Percentiles rank a stretch among this genome's conserved stretches.
phyloP scores from a whole-genome alignment of 352 stramenopile genomes.

The Phytophthora pistaciae region DNA sequence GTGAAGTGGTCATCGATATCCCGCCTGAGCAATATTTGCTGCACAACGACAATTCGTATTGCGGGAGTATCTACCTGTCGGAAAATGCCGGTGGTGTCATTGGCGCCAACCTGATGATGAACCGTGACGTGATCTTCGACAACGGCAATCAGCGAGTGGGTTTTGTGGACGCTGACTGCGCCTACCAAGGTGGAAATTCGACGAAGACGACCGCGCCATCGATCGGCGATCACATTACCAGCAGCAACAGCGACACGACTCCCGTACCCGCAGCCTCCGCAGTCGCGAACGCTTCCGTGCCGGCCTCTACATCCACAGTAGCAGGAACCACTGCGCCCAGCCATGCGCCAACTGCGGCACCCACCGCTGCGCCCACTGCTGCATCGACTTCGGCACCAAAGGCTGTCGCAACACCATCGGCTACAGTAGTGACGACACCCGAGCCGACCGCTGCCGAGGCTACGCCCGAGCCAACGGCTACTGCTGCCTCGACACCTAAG shows the following conservation, averaged over 20 bases:
- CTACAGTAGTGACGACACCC: conserved; percentile 7
- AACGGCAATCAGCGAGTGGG: conserved; percentile 72
- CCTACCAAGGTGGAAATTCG: conserved; percentile 26
- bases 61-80: conserved; percentile 71
- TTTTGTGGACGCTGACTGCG: conserved; percentile 80
- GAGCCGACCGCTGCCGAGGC: background rate
- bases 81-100: conserved; percentile 81
- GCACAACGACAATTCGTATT: conserved; percentile 61
- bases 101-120: conserved; percentile 86
- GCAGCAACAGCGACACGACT: background rate
- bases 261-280: background rate
- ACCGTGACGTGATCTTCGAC: conserved; percentile 88
- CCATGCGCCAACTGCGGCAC: conserved; percentile 9
- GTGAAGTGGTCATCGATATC: conserved; percentile 65
- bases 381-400: conserved; percentile 6
- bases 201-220: conserved; percentile 15
- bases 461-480: conserved; percentile 10
- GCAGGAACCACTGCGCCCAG: conserved; percentile 10
- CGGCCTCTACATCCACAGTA: conserved; percentile 11
- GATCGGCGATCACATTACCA: conserved; percentile 11
- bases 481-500: background rate
- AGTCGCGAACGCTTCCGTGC: conserved; percentile 6
- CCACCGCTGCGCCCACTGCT: conserved; percentile 2
- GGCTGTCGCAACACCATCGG: background rate
- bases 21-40: conserved; percentile 76